Evolutionary conservation across 257 asterid species (phyloP), one percentile per base, ranked within the genome.

Genomic region (Thymus quinquecostatus): DNA sequence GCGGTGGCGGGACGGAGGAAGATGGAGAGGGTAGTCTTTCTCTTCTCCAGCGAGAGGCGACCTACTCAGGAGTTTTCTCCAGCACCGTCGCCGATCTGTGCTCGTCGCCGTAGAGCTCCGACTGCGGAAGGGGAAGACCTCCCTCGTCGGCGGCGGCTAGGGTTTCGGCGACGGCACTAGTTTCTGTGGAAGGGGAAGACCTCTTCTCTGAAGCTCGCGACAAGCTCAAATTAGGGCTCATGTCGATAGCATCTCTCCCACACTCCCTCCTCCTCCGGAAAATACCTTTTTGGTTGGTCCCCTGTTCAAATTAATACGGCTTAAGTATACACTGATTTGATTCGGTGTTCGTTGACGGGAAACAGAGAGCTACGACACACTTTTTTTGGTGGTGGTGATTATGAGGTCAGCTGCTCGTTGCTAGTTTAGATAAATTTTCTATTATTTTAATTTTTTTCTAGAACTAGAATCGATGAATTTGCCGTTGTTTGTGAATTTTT

Each of bases 361-460:
- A 56, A 59, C 21, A 62, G 30, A 13, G 27, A 77, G 73, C 43
- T 44, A 32, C 65, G 70, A 8, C 55, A 59, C 59, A 6, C 70
- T 28, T 67, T 21, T 21, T 45, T 38, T 38, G 74, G 36, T 66
- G 47, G 33, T 58, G 57, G 21, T 21, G 38, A 14, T 43, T 29
- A 59, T 71, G 77, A 75, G 81, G 87, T 82, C 14, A 66, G 86
- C 70, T 73, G 4, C 70, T 30, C 44, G 44, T 64, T 45, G 58
- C 8, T 64, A 66, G 58, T 55, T 66, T 68, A 7, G n/a, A 72
- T 34, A 58, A 64, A 4, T 45, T 68, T 34, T 27, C 27, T 3
- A 3, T 43, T 49, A 0, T 50, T 43, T 12, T 74, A 32, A 28
- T 10, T 53, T 32, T 64, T n/a, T 55, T 9, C 49, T 44, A 10